A percentile compares a stretch with the other conserved stretches of the same genome.
Conservation (phyloP, 495 filamentous ascomycete species). For the Talaromyces stipitatus region DNA sequence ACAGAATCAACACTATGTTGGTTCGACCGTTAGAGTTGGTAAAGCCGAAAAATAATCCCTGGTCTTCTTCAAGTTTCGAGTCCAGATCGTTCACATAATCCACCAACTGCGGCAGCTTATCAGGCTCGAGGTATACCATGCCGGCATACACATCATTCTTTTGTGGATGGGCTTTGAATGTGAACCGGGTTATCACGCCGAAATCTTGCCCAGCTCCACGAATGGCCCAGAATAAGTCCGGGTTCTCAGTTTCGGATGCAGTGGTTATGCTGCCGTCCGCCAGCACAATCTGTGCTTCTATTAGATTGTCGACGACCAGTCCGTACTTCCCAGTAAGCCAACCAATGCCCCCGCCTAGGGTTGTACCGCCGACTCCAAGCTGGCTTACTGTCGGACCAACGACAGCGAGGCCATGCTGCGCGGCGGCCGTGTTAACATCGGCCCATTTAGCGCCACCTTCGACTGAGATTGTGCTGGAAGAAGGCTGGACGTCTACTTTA, state of each 20-base stretch:
- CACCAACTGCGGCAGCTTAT: constrained; percentile 32
- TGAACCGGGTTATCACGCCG: constrained; percentile 40
- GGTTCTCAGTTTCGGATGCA: constrained; percentile 28
- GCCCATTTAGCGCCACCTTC: constrained; percentile 49
- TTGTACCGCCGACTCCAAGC: constrained; percentile 52
- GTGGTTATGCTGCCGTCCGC: constrained; percentile 38
- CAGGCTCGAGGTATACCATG: constrained; percentile 29
- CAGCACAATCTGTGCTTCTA: constrained; percentile 40
- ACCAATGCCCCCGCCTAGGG: constrained; percentile 51
- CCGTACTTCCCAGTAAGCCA: constrained; percentile 43
- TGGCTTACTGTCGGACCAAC: constrained; percentile 56
- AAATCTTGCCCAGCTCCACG: constrained; percentile 41
- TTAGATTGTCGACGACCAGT: constrained; percentile 44
- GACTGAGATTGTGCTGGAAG: constrained; percentile 34
- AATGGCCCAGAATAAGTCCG: constrained; percentile 40
- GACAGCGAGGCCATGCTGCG: constrained; percentile 40
- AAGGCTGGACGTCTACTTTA: constrained; percentile 35
- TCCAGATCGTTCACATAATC: constrained; percentile 31
- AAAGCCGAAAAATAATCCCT: constrained; percentile 33
- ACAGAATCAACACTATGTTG: constrained; percentile 33
- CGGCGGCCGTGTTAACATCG: constrained; percentile 47
- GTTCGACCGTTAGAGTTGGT: constrained; percentile 24
- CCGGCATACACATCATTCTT: constrained; percentile 39
- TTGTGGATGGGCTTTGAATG: constrained; percentile 37
- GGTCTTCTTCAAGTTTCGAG: constrained; percentile 21